Percentiles rank a stretch among this genome's conserved stretches.
These are phyloP conservation scores for Mrakiaceae sp. DNA, from an alignment of 1,284 basidiomycete species.

Conservation along the genomic window DNA sequence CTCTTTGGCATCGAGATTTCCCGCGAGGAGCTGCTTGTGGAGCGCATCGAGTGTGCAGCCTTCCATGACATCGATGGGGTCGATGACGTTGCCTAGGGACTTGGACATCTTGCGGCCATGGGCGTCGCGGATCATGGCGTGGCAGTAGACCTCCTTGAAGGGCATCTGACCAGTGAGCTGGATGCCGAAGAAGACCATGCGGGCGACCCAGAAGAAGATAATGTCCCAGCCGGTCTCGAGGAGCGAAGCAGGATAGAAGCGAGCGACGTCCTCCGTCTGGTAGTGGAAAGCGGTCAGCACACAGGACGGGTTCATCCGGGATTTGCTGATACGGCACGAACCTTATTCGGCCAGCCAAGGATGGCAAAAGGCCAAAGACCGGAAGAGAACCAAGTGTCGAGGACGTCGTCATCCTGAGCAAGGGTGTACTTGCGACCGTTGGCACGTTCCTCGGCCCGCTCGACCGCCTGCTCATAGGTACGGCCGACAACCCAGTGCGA, in stretches of 20 bases:
- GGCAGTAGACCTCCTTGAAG: slow-evolving; percentile 96
- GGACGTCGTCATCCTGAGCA: slow-evolving; percentile 91
- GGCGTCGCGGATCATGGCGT: slow-evolving; percentile 97
- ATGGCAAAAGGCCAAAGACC: slow-evolving; percentile 97
- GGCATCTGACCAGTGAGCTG: slow-evolving; percentile 83
- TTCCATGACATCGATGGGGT: slow-evolving; percentile 91
- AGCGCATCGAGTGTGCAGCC: slow-evolving; percentile 74
- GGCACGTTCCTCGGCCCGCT: slow-evolving; percentile 63
- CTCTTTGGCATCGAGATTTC: slow-evolving; percentile 92
- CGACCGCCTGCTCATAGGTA: slow-evolving; percentile 63
- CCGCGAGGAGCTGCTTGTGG: slow-evolving; percentile 75
- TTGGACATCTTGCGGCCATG: slow-evolving; percentile 99
- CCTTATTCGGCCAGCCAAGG: slow-evolving; percentile 91
- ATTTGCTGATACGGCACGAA: slow-evolving; percentile 27
- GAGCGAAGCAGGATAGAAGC: slow-evolving; percentile 79
- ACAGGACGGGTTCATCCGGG: neutral
- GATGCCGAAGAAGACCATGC: slow-evolving; percentile 92
- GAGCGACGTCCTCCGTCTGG: slow-evolving; percentile 60
- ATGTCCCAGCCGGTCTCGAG: slow-evolving; percentile 99
- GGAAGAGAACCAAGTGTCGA: slow-evolving; percentile 99
- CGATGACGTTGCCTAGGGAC: slow-evolving; percentile 94
- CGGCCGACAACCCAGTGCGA: slow-evolving; percentile 88
- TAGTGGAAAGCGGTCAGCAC: neutral
- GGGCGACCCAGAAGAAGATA: slow-evolving; percentile 98
- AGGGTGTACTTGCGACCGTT: slow-evolving; percentile 60